Base-by-base conservation (phyloP, 2,329 filamentous ascomycete genomes). In the Ceratocystis colombiana region DNA sequence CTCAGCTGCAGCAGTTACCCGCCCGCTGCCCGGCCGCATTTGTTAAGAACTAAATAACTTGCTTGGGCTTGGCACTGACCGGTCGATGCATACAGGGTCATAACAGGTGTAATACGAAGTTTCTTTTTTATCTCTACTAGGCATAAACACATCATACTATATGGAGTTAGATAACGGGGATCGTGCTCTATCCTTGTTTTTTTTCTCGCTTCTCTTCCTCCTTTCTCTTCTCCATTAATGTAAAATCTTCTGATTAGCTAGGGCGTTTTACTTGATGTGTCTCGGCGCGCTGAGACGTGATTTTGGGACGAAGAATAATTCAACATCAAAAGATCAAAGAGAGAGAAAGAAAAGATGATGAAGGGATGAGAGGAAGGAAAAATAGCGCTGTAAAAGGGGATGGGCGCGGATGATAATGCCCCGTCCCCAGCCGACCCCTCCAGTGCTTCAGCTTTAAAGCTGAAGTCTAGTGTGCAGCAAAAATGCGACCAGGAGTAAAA, bases 1-100 rank as follows among this genome's bases (percentile, higher is more conserved):
- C 15, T 57, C 53, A 57, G 53, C 53, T 57, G 22, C 53, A 57
- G 53, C 28, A 33, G 53, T n/a, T 57, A 57, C 28, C 53, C 53
- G 53, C 25, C 28, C 53, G 53, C 53, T 15, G 28, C 53, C 53
- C 28, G 28, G 53, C 53, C 28, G 53, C 28, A 57, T 17, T 33
- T 57, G 15, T 15, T 28, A 33, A 33, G 28, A 22, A 50, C 17
- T 22, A 53, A 57, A 28, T 57, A 17, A 57, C 53, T 57, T 28
- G 25, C 48, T 25, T 53, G n/a, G 48, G 28, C 48, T 53, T 53
- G n/a, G 48, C 48, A 53, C 48, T 53, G 37, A 53, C 20, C 48
- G 48, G n/a, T 22, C 2, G 48, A n/a, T 53, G 48, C 6, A 33
- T 7, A 33, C 30, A 33, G 30, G 30, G 30, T 33, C 30, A 33